Base-by-base conservation (phyloP, 2,329 filamentous ascomycete genomes). In the Diaporthe amygdali region DNA sequence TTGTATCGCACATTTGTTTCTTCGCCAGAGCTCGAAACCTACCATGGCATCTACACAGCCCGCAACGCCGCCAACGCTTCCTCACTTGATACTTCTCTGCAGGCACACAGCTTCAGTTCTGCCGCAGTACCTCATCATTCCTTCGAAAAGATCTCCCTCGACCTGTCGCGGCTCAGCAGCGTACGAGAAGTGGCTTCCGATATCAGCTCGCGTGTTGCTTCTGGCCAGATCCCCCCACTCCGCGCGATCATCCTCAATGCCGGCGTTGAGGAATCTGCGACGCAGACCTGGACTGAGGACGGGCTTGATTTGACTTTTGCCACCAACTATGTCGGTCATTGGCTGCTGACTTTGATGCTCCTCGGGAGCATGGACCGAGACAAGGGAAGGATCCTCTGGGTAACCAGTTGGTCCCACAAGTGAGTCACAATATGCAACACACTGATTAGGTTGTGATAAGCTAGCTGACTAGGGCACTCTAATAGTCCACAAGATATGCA, bases 191-290 rank as follows among this genome's bases (percentile, higher is more conserved):
- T 70, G 6, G 79, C 79, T 7, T 61, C 68, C 6, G 72, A 76
- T n/a, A 77, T 81, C 68, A 81, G 80, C 68, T 69, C 68, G 25
- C 73, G 74, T 5, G 76, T 82, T 25, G 73, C 78, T 8, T 71
- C 74, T n/a, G 79, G 79, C 22, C 73, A 78, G 1, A 74, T 84
- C 22, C 81, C 82, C 5, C 81, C 78, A 0, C 82, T 85, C 66
- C 78, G 77, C 17, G 81, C 77, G 1, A 75, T 85, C 4, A 79
- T 84, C 10, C 78, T 85, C 14, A 79, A 77, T 54, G 78, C 78
- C 2, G 79, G 72, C 0, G 77, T 69, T 51, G 71, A 76, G 46
- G 76, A 80, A 4, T 74, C 72, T 17, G 63, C 49, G 32, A 71
- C 67, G 32, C 76, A 77, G 71, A 51, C 61, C 2, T 70, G 78